Conservation (phyloP, 164 flowering plant species). For the Taxillus chinensis region DNA sequence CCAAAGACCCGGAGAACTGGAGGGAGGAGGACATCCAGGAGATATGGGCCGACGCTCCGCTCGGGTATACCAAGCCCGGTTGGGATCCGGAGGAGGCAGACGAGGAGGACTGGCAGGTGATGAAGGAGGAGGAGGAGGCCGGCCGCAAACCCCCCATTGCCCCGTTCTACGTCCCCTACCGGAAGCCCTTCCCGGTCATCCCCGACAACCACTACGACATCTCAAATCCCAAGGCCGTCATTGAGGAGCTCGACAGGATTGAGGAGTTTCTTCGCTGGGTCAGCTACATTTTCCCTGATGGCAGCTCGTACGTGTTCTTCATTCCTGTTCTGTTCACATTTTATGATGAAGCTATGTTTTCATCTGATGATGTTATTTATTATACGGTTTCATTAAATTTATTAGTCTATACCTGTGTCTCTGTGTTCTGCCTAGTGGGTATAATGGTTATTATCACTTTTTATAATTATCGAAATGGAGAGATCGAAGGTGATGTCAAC, state of each 20-base stretch:
- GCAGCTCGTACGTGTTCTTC: constrained; percentile 60
- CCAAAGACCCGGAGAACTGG: constrained; percentile 78
- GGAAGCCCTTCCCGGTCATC: constrained; percentile 59
- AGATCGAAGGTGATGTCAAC: too few species aligned
- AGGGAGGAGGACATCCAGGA: constrained; percentile 69
- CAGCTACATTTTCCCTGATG: constrained; percentile 83
- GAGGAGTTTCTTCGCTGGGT: constrained; percentile 91
- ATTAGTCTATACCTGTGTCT: too few species aligned
- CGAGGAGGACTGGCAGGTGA: constrained; percentile 57
- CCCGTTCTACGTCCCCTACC: constrained; percentile 76
- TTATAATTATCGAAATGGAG: too few species aligned
- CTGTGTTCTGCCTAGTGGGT: too few species aligned
- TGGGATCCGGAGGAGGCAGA: constrained; percentile 91
- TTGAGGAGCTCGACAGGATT: constrained; percentile 84
- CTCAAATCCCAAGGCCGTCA: constrained; percentile 40
- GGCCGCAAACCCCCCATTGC: constrained; percentile 65
- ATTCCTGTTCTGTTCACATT: not conserved
- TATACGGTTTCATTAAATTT: too few species aligned
- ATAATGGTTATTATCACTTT: too few species aligned
- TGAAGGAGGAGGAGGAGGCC: constrained; percentile 29
- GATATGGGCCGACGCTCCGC: constrained; percentile 75
- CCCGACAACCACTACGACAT: constrained; percentile 65
- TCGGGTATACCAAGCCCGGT: constrained; percentile 41
- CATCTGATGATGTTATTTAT: too few species aligned
- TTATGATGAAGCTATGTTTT: too few species aligned